These are phyloP conservation scores for Intubia oerlemansii DNA, from an alignment of 2,329 filamentous ascomycete species.

Conservation along the genomic window DNA sequence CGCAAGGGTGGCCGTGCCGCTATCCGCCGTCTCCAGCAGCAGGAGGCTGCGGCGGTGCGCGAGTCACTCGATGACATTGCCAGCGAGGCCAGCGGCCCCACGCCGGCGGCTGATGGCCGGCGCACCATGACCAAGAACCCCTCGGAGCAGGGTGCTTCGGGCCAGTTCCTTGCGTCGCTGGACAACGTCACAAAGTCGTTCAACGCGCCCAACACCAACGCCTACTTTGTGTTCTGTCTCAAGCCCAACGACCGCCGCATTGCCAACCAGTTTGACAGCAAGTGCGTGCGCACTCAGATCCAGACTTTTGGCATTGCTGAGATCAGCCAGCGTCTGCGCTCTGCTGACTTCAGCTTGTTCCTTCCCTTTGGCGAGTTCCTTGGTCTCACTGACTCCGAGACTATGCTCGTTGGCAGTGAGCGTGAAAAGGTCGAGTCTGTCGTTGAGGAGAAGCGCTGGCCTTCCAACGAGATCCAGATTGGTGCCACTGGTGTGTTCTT, in stretches of 20 bases:
- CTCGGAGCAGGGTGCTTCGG: conserved; percentile 67
- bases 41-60: conserved; percentile 15
- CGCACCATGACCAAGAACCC: conserved; percentile 3
- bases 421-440: conserved; percentile 77
- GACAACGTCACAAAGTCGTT: conserved; percentile 83
- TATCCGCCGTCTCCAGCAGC: conserved; percentile 10
- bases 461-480: conserved; percentile 70
- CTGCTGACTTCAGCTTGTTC: conserved; percentile 90
- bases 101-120: conserved; percentile 13
- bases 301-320: conserved; percentile 94
- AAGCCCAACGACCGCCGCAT: conserved; percentile 96
- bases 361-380: conserved; percentile 91
- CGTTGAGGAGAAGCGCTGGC: conserved; percentile 86
- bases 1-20: conserved; percentile 29
- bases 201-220: conserved; percentile 62
- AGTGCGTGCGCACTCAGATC: conserved; percentile 85
- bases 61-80: conserved; percentile 21
- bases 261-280: conserved; percentile 97
- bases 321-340: conserved; percentile 80
- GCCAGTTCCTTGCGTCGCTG: conserved; percentile 74
- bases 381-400: conserved; percentile 66
- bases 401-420: conserved; percentile 75
- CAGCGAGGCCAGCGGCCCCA: conserved; percentile 17
- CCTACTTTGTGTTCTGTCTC: conserved; percentile 90
- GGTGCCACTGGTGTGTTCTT: conserved; percentile 89